A percentile compares a stretch with the other conserved stretches of the same genome.
Evolutionary conservation across 805 yeast genomes (phyloP).

Genomic region (Zygotorulaspora sp.): DNA sequence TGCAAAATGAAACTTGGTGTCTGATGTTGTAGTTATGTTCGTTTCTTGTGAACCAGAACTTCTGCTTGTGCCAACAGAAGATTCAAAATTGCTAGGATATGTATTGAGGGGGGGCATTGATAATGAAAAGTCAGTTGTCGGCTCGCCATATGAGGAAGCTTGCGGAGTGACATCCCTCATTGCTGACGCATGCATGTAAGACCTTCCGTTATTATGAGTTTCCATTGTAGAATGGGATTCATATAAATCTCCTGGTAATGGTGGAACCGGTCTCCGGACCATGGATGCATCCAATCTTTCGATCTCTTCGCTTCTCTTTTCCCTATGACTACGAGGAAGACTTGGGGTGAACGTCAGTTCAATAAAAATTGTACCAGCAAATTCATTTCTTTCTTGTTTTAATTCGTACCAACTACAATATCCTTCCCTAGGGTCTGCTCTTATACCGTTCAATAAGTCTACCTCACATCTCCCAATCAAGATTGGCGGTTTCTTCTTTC

Average conservation of each 20-base stretch:
- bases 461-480: constrained; percentile 79
- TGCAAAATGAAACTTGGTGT: constrained; percentile 35
- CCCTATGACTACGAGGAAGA: constrained; percentile 13
- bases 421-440: constrained; percentile 65
- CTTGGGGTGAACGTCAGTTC: constrained; percentile 88
- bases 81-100: constrained; percentile 12
- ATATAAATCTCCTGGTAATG: constrained; percentile 26
- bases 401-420: constrained; percentile 82
- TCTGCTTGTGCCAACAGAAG: constrained; percentile 26
- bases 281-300: constrained; percentile 27
- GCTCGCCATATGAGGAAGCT: constrained; percentile 1
- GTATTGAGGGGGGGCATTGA: constrained; percentile 4
- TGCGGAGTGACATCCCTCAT: constrained; percentile 29
- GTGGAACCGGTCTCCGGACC: constrained; percentile 32
- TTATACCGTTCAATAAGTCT: constrained; percentile 69
- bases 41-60: constrained; percentile 25
- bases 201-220: constrained; percentile 2
- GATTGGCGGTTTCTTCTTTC: constrained; percentile 83
- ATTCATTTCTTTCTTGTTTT: constrained; percentile 52
- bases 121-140: constrained; percentile 2
- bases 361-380: constrained; percentile 83
- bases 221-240: not conserved
- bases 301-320: constrained; percentile 12
- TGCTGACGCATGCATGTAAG: constrained; percentile 29
- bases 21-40: constrained; percentile 26